Conservation (phyloP, 2,329 filamentous ascomycete genomes). For the Epichloe amarillans region DNA sequence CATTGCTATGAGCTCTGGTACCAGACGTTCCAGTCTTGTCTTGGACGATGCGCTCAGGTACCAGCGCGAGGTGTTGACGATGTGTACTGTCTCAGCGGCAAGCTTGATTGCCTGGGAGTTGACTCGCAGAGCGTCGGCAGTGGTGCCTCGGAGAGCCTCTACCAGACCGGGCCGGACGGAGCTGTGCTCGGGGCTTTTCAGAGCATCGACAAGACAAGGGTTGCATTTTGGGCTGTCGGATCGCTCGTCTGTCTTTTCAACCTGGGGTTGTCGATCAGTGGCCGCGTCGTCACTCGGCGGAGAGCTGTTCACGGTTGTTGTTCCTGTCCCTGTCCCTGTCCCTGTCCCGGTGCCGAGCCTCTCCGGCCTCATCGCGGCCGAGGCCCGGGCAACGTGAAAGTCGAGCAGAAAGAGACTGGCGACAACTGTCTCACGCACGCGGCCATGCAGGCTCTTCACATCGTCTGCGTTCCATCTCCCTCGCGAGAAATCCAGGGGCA, state of each 20-base stretch:
- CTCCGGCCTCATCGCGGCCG: conserved; percentile 11
- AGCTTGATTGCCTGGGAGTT: conserved; percentile 14
- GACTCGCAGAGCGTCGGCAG: conserved; percentile 13
- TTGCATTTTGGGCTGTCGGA: conserved; percentile 8
- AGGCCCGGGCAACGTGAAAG: conserved; percentile 24
- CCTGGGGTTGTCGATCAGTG: not conserved
- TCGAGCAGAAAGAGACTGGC: conserved; percentile 25
- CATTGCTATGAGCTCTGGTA: conserved; percentile 9
- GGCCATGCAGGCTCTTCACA: conserved; percentile 22
- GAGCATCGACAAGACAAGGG: conserved; percentile 20
- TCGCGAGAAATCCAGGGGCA: conserved; percentile 33
- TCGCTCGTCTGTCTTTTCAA: conserved; percentile 6
- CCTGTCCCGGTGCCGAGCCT: conserved; percentile 1
- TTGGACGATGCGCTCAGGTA: conserved; percentile 10
- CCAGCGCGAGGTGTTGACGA: conserved; percentile 20
- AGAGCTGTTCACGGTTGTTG: not conserved
- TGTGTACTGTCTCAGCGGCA: conserved; percentile 12
- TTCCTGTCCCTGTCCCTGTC: not conserved
- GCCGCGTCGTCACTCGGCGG: not conserved
- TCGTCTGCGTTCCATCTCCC: conserved; percentile 31
- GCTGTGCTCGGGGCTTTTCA: conserved; percentile 24
- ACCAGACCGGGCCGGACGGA: conserved; percentile 19
- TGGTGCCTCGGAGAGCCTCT: conserved; percentile 18
- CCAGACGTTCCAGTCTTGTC: conserved; percentile 11
- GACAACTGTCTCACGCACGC: conserved; percentile 22